A percentile compares a stretch with the other conserved stretches of the same genome.
These are phyloP conservation scores for Claviceps africana DNA, from an alignment of 2,329 filamentous ascomycete species.

Conservation along the genomic window DNA sequence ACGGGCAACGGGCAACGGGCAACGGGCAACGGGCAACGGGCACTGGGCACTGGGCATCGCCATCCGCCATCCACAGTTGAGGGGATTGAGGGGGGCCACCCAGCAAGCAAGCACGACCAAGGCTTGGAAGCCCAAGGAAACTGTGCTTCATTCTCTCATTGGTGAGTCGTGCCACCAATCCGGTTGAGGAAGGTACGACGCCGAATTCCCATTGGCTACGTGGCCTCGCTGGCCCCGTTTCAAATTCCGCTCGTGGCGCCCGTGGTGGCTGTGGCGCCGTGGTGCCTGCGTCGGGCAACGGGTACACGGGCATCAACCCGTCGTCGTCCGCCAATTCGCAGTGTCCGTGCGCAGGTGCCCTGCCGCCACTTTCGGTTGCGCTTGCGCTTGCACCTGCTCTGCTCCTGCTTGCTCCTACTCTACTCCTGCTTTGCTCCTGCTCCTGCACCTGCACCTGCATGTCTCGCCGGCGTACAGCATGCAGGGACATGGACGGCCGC, in stretches of 20 bases:
- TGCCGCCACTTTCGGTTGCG: not conserved
- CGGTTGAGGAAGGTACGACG: not conserved
- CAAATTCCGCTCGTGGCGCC: constrained; percentile 1
- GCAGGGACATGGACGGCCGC: not conserved
- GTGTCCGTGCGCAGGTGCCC: not conserved
- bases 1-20: too few species aligned
- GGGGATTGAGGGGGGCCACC: too few species aligned
- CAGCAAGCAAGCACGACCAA: too few species aligned
- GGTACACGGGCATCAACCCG: not conserved
- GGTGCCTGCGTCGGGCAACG: not conserved
- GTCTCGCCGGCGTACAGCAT: not conserved
- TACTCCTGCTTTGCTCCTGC: too few species aligned
- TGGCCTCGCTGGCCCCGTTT: not conserved
- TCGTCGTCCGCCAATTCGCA: constrained; percentile 2
- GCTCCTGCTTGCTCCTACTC: not conserved
- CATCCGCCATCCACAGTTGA: too few species aligned
- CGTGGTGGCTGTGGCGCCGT: not conserved
- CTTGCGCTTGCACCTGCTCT: too few species aligned
- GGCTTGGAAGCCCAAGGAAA: too few species aligned
- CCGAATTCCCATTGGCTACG: not conserved
- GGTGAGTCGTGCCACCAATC: not conserved
- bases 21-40: not conserved
- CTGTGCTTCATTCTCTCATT: not conserved
- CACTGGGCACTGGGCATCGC: too few species aligned
- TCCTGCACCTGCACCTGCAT: too few species aligned